phyloP scores from a whole-genome alignment of 2,329 filamentous ascomycete genomes.

The Rutstroemia sp. region DNA sequence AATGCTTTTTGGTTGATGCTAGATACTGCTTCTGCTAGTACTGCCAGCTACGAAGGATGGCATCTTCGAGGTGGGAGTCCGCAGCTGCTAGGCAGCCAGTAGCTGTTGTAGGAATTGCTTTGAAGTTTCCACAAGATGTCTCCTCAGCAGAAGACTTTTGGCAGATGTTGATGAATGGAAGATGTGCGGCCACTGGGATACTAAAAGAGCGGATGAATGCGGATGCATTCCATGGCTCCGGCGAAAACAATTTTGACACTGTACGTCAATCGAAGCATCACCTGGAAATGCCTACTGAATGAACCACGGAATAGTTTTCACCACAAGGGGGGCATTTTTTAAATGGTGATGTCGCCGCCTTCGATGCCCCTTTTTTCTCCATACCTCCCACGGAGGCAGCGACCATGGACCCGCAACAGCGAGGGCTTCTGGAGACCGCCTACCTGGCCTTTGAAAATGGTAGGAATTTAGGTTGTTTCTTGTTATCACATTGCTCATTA shows the following conservation, averaged over 20 bases:
- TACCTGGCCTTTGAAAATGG: conserved; percentile 27
- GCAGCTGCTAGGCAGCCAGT: conserved; percentile 31
- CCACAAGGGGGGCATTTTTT: conserved; percentile 1
- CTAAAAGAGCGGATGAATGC: conserved; percentile 13
- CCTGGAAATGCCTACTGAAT: neutral
- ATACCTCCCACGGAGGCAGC: conserved; percentile 16
- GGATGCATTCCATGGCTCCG: conserved; percentile 11
- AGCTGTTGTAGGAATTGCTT: conserved; percentile 44
- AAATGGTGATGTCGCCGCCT: conserved; percentile 10
- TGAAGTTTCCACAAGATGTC: conserved; percentile 45
- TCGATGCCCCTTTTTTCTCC: conserved; percentile 20
- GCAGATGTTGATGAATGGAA: conserved; percentile 37
- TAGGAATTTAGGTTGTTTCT: neutral
- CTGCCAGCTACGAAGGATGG: neutral
- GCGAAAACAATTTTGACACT: neutral
- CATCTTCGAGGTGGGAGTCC: neutral
- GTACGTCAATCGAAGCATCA: neutral
- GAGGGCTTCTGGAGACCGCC: conserved; percentile 38
- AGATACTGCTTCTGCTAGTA: neutral
- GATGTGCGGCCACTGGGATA: conserved; percentile 40
- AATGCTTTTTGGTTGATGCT: too few species aligned
- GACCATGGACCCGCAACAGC: conserved; percentile 41
- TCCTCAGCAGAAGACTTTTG: conserved; percentile 39
- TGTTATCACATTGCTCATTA: neutral
- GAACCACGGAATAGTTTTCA: neutral